These are phyloP conservation scores for Cyberlindnera japonica DNA, from an alignment of 805 yeast species.

Conservation along the genomic window DNA sequence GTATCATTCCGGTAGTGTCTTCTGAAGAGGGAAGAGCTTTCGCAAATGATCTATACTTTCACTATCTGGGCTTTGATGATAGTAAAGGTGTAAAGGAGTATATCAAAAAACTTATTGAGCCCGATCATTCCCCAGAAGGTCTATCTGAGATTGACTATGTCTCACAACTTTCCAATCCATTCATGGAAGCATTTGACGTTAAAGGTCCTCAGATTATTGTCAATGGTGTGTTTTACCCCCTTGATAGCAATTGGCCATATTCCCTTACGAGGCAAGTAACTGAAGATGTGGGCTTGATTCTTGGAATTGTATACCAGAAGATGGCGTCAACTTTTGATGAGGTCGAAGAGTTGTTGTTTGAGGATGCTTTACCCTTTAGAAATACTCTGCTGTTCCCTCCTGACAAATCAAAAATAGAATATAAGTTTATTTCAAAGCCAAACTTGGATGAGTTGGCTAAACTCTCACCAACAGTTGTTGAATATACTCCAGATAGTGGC, in stretches of 20 bases:
- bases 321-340: slow-evolving; percentile 25
- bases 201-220: slow-evolving; percentile 51
- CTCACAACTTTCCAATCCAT: slow-evolving; percentile 23
- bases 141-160: slow-evolving; percentile 18
- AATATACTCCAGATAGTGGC: slow-evolving; percentile 15
- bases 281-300: slow-evolving; percentile 43
- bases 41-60: slow-evolving; percentile 22
- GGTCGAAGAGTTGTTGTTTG: slow-evolving; percentile 39
- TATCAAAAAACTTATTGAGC: slow-evolving; percentile 17
- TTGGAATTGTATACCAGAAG: slow-evolving; percentile 25
- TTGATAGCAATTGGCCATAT: slow-evolving; percentile 53
- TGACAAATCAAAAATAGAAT: slow-evolving; percentile 30
- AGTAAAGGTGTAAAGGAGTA: slow-evolving; percentile 14
- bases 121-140: slow-evolving; percentile 11
- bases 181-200: slow-evolving; percentile 38
- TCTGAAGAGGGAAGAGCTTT: slow-evolving; percentile 18
- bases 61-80: slow-evolving; percentile 15
- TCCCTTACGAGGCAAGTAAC: slow-evolving; percentile 48
- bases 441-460: slow-evolving; percentile 14
- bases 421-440: slow-evolving; percentile 27
- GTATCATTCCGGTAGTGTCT: slow-evolving; percentile 61
- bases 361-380: slow-evolving; percentile 40
- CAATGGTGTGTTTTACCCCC: slow-evolving; percentile 66
- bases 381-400: slow-evolving; percentile 52
- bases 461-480: slow-evolving; percentile 19